phyloP scores from a whole-genome alignment of 2,329 filamentous ascomycete genomes.

The Teratosphaeria gauchensis region DNA sequence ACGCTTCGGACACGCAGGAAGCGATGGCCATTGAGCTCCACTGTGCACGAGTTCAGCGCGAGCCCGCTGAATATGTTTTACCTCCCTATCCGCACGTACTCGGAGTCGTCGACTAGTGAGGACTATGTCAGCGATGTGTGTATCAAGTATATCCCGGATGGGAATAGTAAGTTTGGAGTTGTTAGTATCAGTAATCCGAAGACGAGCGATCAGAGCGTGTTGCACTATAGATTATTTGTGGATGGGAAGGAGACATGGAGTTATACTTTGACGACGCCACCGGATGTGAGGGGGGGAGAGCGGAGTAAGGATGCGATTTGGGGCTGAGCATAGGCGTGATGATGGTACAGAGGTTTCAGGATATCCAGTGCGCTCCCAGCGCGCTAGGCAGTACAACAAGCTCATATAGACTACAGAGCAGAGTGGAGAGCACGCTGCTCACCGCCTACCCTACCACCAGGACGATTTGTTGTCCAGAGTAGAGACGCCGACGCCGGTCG shows the following conservation, averaged over 20 bases:
- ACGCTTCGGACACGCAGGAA: slow-evolving; percentile 16
- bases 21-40: slow-evolving; percentile 50
- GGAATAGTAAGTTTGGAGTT: slow-evolving; percentile 80
- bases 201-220: slow-evolving; percentile 56
- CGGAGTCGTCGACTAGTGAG: slow-evolving; percentile 44
- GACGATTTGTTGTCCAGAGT: no score
- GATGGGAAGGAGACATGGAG: slow-evolving; percentile 75
- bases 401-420: no score
- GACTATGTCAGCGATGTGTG: slow-evolving; percentile 68
- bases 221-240: slow-evolving; percentile 74
- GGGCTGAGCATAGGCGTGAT: slow-evolving; percentile 20
- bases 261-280: slow-evolving; percentile 37
- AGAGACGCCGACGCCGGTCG: no score
- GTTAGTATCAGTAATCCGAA: slow-evolving; percentile 65
- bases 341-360: neutral
- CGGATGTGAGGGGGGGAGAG: slow-evolving; percentile 29
- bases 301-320: slow-evolving; percentile 38
- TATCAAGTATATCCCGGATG: slow-evolving; percentile 76
- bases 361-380: no score
- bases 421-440: no score
- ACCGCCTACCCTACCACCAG: no score
- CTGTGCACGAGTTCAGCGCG: slow-evolving; percentile 84
- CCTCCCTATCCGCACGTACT: slow-evolving; percentile 72
- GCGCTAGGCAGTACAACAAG: no score
- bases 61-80: slow-evolving; percentile 93